Conservation (phyloP, 2,329 filamentous ascomycete species). For the Cladophialophora chaetospira region DNA sequence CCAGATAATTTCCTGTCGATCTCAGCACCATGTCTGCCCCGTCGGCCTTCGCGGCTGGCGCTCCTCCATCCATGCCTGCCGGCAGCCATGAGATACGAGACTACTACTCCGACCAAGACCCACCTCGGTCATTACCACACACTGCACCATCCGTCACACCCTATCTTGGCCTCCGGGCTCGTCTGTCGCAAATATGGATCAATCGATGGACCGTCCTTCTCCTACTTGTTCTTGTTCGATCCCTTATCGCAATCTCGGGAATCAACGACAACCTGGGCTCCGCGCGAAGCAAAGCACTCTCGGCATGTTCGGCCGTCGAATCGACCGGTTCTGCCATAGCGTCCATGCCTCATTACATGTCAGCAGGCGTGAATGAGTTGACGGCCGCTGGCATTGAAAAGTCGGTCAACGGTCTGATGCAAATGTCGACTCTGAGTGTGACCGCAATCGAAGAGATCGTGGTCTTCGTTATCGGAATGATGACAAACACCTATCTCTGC, state of each 20-base stretch:
- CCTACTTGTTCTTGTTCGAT: conserved; percentile 77
- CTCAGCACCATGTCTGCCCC: conserved; percentile 32
- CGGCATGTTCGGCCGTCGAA: conserved; percentile 89
- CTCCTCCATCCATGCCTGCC: conserved; percentile 61
- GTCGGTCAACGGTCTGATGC: conserved; percentile 76
- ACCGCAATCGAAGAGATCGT: conserved; percentile 84
- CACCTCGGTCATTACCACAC: conserved; percentile 58
- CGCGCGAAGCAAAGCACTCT: conserved; percentile 78
- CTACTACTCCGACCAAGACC: conserved; percentile 58
- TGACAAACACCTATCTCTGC: conserved; percentile 87
- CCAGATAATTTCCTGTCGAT: conserved; percentile 32
- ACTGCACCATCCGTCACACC: conserved; percentile 76
- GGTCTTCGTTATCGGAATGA: conserved; percentile 87
- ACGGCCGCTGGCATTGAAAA: conserved; percentile 78
- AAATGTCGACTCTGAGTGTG: conserved; percentile 74
- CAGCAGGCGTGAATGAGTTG: conserved; percentile 82
- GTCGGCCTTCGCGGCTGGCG: conserved; percentile 54
- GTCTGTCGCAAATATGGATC: conserved; percentile 94
- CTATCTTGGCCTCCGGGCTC: conserved; percentile 85
- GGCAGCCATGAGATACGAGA: conserved; percentile 63
- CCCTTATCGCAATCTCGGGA: conserved; percentile 72
- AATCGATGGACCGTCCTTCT: conserved; percentile 95
- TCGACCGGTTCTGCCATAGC: conserved; percentile 93
- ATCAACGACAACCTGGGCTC: conserved; percentile 73
- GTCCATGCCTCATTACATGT: conserved; percentile 96